phyloP scores from a whole-genome alignment of 306 rosid species.

The Acacia confusa region DNA sequence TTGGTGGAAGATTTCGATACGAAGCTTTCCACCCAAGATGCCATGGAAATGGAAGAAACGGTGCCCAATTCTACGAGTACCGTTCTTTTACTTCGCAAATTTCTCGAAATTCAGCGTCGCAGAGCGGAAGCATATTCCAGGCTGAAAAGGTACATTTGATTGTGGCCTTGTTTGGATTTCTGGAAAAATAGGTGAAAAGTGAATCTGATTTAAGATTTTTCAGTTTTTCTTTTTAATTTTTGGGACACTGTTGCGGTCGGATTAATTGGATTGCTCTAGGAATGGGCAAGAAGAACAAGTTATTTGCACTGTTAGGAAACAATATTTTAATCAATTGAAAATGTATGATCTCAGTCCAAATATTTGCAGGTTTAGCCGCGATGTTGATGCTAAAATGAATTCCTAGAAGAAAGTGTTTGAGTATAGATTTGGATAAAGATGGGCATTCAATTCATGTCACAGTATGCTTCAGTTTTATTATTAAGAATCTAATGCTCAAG shows the following conservation, averaged over 20 bases:
- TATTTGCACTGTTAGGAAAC: background rate
- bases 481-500: background rate
- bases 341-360: background rate
- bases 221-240: background rate
- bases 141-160: conserved; percentile 37
- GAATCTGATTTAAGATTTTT: background rate
- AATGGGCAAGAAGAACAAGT: background rate
- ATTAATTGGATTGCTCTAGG: background rate
- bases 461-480: background rate
- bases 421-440: background rate
- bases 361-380: background rate
- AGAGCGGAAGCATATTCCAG: conserved; percentile 60
- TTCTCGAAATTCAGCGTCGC: conserved; percentile 54
- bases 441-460: background rate
- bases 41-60: background rate
- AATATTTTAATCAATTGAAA: background rate
- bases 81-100: conserved; percentile 46
- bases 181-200: too few species aligned
- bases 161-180: background rate
- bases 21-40: background rate
- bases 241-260: background rate
- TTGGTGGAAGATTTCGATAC: conserved; percentile 3
- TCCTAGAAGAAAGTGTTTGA: background rate
- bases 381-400: background rate
- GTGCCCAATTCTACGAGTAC: conserved; percentile 27